Percentiles rank a stretch among this genome's conserved stretches.
Conservation (phyloP, 192 early-diverging fungal species). For the Umbelopsis sp. region DNA sequence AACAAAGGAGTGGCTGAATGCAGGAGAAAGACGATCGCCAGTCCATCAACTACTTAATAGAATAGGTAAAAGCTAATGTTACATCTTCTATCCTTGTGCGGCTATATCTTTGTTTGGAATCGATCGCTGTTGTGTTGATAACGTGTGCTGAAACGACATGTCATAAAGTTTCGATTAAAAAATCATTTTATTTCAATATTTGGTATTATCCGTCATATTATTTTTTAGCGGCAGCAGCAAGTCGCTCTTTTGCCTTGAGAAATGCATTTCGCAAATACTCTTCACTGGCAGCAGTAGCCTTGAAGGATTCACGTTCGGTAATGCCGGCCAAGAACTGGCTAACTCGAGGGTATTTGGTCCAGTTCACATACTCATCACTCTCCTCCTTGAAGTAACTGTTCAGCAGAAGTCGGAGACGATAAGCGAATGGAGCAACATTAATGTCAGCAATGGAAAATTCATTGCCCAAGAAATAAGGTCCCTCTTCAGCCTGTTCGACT, state of each 20-base stretch:
- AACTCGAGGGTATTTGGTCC: not conserved
- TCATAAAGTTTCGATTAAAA: not conserved
- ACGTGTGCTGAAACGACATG: too few species aligned
- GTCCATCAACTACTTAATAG: not conserved
- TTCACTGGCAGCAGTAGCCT: not conserved
- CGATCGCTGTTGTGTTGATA: not conserved
- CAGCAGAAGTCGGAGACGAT: constrained; percentile 28
- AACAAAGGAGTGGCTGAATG: too few species aligned
- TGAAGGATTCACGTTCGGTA: constrained; percentile 8
- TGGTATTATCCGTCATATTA: not conserved
- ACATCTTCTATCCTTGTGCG: too few species aligned
- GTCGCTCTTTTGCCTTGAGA: not conserved
- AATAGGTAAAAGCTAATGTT: not conserved
- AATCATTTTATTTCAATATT: not conserved
- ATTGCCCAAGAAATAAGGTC: constrained; percentile 49
- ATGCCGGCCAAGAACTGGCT: not conserved
- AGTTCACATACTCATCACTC: not conserved
- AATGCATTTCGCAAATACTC: not conserved
- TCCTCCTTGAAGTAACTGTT: constrained; percentile 18
- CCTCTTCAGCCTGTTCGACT: constrained; percentile 29
- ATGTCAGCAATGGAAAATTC: constrained; percentile 52
- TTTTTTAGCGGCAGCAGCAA: constrained; percentile 8
- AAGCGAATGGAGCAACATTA: constrained; percentile 45
- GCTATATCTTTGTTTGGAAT: not conserved
- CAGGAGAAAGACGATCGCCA: not conserved